Evolutionary conservation across 78 protist species (phyloP).

Genomic region (Speleostelium caveatum): DNA sequence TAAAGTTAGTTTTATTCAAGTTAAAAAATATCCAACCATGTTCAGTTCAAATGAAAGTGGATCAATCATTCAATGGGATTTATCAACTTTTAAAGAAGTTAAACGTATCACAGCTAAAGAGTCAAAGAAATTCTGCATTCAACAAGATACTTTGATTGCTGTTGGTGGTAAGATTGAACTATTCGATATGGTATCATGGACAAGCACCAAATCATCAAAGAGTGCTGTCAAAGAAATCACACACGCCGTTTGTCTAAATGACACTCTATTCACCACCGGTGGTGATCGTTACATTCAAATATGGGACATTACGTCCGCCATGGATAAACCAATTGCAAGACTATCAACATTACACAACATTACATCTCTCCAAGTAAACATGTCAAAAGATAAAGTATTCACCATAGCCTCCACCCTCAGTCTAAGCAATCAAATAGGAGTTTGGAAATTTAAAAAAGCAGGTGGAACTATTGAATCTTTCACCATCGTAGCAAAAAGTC

Average conservation of each 20-base stretch:
- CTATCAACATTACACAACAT: background rate
- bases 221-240: background rate
- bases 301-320: background rate
- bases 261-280: background rate
- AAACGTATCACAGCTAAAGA: too few relatives aligned
- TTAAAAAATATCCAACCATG: too few relatives aligned
- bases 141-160: background rate
- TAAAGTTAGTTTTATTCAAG: too few relatives aligned
- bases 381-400: background rate
- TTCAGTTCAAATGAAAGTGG: background rate
- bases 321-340: background rate
- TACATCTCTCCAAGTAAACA: background rate
- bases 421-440: background rate
- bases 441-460: background rate
- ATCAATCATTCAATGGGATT: conserved; percentile 16
- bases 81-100: background rate
- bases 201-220: background rate
- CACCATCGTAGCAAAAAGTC: too few relatives aligned
- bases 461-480: too few relatives aligned
- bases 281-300: background rate
- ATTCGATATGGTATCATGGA: background rate
- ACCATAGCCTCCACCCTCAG: background rate
- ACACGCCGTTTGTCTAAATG: background rate
- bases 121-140: too few relatives aligned
- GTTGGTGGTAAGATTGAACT: background rate